Percentiles rank a stretch among this genome's conserved stretches.
Evolutionary conservation across 345 rosid species (phyloP).

Genomic region (Citrus maxima): DNA sequence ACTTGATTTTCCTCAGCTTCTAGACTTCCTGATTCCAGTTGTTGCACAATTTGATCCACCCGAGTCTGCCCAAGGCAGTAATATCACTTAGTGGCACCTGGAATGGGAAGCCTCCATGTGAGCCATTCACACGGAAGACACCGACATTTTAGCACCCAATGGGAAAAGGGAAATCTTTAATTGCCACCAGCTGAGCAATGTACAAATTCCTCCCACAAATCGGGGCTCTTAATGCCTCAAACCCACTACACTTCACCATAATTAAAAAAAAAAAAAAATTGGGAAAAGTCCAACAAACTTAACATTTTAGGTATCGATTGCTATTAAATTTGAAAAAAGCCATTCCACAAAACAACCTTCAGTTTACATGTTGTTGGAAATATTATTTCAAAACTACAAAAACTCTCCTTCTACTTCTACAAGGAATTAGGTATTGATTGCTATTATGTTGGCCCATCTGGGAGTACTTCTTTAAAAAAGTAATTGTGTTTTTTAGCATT

Average conservation of each 20-base stretch:
- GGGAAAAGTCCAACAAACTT: background rate
- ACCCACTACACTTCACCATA: constrained; percentile 11
- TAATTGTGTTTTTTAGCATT: background rate
- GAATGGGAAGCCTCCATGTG: constrained; percentile 61
- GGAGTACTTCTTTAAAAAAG: background rate
- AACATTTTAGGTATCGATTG: background rate
- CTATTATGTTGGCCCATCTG: background rate
- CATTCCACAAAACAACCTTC: background rate
- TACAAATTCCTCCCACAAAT: constrained; percentile 35
- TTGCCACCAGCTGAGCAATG: constrained; percentile 38
- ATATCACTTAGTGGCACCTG: constrained; percentile 73
- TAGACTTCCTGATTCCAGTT: constrained; percentile 52
- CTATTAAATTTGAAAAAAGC: background rate
- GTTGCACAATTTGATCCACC: constrained; percentile 67
- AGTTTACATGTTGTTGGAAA: too few species aligned
- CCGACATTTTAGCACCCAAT: constrained; percentile 41
- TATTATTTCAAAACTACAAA: background rate
- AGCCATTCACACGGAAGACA: constrained; percentile 49
- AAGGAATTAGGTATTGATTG: too few species aligned
- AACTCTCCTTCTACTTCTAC: background rate
- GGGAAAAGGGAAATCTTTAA: constrained; percentile 32
- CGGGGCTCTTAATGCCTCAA: constrained; percentile 34
- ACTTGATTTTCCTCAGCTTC: constrained; percentile 34
- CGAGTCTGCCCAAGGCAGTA: constrained; percentile 87
- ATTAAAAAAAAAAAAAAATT: background rate